phyloP scores from a whole-genome alignment of 805 yeast genomes.

The Spencermartinsiella europaea region DNA sequence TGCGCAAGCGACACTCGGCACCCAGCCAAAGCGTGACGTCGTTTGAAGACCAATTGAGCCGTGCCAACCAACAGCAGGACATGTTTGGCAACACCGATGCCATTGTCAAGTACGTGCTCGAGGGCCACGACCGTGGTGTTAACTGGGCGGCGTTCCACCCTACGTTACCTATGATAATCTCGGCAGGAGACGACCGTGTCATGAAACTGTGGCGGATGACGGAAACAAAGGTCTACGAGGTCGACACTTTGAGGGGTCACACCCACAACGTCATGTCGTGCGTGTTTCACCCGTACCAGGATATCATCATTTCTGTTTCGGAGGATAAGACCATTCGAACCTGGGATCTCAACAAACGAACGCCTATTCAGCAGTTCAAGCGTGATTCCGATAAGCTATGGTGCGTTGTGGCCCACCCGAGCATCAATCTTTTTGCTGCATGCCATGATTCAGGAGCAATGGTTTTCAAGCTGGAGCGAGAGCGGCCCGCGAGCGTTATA shows the following conservation, averaged over 20 bases:
- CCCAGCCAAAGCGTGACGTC: constrained; percentile 30
- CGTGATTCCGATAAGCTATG: constrained; percentile 94
- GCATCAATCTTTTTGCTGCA: constrained; percentile 87
- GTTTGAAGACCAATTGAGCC: constrained; percentile 42
- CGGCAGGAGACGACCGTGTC: constrained; percentile 94
- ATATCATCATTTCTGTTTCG: constrained; percentile 84
- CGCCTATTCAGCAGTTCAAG: constrained; percentile 89
- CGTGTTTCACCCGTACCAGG: constrained; percentile 89
- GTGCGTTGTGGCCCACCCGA: constrained; percentile 85
- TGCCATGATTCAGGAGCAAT: constrained; percentile 97
- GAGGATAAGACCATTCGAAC: constrained; percentile 95
- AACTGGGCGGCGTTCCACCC: constrained; percentile 99
- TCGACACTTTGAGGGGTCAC: constrained; percentile 97
- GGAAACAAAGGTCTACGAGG: constrained; percentile 98
- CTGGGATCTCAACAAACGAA: constrained; percentile 93
- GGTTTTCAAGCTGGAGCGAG: constrained; percentile 96
- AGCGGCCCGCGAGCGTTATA: constrained; percentile 83
- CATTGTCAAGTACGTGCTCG: constrained; percentile 88
- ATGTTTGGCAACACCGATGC: constrained; percentile 93
- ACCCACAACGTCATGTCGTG: constrained; percentile 88
- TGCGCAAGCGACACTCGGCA: constrained; percentile 93
- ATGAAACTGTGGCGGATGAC: constrained; percentile 97
- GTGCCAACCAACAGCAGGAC: constrained; percentile 72
- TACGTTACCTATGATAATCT: constrained; percentile 85
- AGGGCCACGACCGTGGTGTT: constrained; percentile 98